phyloP scores from a whole-genome alignment of 768 basidiomycete species.

The Boletus huronensis region DNA sequence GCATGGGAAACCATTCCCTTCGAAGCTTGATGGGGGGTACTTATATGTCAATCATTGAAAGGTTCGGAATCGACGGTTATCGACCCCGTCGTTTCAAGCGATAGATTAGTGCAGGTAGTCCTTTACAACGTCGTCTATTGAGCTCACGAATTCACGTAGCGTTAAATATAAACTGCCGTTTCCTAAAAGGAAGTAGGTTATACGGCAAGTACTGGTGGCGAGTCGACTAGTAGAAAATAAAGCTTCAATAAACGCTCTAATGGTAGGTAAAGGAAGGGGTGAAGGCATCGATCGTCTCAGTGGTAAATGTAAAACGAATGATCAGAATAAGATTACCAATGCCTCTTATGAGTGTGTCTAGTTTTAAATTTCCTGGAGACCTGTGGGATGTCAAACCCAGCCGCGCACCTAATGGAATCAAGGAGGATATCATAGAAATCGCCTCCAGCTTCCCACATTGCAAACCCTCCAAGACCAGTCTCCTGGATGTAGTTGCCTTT shows the following conservation, averaged over 20 bases:
- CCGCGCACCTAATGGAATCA: conserved; percentile 43
- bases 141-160: conserved; percentile 35
- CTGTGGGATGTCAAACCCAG: conserved; percentile 2
- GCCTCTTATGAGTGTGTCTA: neutral
- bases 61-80: neutral
- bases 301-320: neutral
- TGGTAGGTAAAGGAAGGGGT: neutral
- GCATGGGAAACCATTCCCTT: neutral
- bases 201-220: neutral
- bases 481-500: conserved; percentile 61
- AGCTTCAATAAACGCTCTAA: neutral
- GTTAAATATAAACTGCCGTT: conserved; percentile 60
- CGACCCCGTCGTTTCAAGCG: neutral
- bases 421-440: conserved; percentile 61
- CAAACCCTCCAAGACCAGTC: conserved; percentile 58
- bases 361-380: neutral
- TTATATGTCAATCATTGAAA: neutral
- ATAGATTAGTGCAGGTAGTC: neutral
- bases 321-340: neutral
- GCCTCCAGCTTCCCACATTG: conserved; percentile 70
- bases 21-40: neutral
- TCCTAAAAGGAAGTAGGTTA: conserved; percentile 27
- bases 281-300: neutral
- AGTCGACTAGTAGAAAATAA: neutral
- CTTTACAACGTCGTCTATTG: neutral